Evolutionary conservation across 2,329 filamentous ascomycete species (phyloP), one percentile per base, ranked within the genome.

Genomic region (Moelleriella libera): DNA sequence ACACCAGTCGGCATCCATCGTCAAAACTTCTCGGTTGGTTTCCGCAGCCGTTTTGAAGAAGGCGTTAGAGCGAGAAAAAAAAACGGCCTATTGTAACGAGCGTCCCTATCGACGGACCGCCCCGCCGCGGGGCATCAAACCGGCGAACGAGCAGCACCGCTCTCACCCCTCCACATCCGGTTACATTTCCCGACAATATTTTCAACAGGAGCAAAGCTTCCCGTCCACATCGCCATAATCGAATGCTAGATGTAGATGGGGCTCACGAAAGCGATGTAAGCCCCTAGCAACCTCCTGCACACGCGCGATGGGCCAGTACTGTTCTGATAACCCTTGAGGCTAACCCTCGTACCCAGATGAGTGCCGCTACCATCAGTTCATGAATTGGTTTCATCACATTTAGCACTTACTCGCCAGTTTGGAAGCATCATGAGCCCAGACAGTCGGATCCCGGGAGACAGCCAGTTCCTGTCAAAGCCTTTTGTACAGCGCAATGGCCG

Each of bases 401-500:
- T 21, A 21, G 21, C 21, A 21, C 21, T 21, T 21, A 21, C 21
- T 21, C 21, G 47, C 69, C 68, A 49, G 61, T 62, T 45, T 66
- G 67, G 51, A 70, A 9, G 69, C 40, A 69, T 69, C 43, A 70
- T 73, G 65, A 63, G 67, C 43, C 73, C 72, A 57, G 74, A 77
- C 30, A 65, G 63, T 4, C 63, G 66, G 28, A 65, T 64, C 48
- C 67, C 66, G 29, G 64, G 63, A 39, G 73, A 73, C 44, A 67
- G 63, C 50, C 57, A 60, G 55, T 48, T 48, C 43, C 45, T 61
- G 56, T 47, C 63, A 21, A 70, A 68, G 55, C 80, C 82, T 6
- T 84, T 89, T 57, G 68, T 84, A 54, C 68, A 82, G 53, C 81
- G 83, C 57, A 83, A 92, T 68, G 87, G 87, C 46, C 83, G 88